Percentiles rank a stretch among this genome's conserved stretches.
Conservation (phyloP, 2,329 filamentous ascomycete species). For the Calonectria pteridis region DNA sequence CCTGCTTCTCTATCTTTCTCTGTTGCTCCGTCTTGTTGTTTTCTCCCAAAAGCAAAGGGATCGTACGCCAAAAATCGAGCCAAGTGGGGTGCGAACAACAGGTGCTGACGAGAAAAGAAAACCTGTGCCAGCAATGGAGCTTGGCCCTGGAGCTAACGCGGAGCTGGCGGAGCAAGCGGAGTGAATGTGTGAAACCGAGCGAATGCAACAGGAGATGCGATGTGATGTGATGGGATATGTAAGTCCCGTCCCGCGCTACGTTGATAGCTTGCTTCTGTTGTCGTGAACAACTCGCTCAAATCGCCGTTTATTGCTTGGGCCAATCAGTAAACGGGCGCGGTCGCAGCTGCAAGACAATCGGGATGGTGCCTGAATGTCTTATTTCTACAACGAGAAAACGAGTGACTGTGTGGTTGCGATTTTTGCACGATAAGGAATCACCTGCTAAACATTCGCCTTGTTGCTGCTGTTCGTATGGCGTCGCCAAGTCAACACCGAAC, state of each 20-base stretch:
- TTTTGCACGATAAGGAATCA: conserved; percentile 13
- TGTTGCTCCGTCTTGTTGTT: neutral
- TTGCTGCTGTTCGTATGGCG: conserved; percentile 10
- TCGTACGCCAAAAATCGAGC: conserved; percentile 28
- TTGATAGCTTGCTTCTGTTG: conserved; percentile 12
- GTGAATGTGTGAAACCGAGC: conserved; percentile 34
- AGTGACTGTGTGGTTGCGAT: conserved; percentile 7
- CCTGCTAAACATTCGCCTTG: neutral
- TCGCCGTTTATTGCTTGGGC: neutral
- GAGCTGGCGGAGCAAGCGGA: conserved; percentile 34
- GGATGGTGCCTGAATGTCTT: conserved; percentile 22
- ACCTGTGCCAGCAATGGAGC: conserved; percentile 18
- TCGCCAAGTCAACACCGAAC: conserved; percentile 23
- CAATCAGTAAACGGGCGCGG: conserved; percentile 11
- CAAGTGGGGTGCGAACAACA: conserved; percentile 42
- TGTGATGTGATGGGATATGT: conserved; percentile 28
- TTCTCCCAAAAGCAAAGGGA: conserved; percentile 28
- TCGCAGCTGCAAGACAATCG: conserved; percentile 13
- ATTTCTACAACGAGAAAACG: conserved; percentile 9
- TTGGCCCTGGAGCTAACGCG: conserved; percentile 39
- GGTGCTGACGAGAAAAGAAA: conserved; percentile 33
- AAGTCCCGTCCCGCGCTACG: conserved; percentile 18
- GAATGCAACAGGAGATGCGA: conserved; percentile 33
- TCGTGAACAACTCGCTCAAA: conserved; percentile 11
- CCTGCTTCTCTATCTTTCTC: conserved; percentile 14